These are phyloP conservation scores for Calonectria pseudoturangicola DNA, from an alignment of 2,329 filamentous ascomycete species.

Conservation along the genomic window DNA sequence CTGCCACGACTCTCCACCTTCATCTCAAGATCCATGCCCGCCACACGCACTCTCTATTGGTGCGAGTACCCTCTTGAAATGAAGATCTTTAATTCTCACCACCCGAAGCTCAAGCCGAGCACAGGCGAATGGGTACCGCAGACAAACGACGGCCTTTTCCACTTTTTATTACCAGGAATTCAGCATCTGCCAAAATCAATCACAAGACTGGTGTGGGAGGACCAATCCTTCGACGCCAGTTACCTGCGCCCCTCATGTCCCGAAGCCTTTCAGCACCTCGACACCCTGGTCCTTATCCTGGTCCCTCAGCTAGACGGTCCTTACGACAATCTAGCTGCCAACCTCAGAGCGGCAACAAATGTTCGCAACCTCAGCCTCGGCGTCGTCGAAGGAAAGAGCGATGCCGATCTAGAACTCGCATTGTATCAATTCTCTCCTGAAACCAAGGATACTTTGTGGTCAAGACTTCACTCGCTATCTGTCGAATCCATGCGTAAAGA, in stretches of 20 bases:
- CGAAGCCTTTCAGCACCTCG: background rate
- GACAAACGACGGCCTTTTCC: conserved; percentile 14
- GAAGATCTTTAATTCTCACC: conserved; percentile 4
- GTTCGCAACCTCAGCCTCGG: conserved; percentile 12
- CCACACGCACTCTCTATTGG: background rate
- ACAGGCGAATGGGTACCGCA: background rate
- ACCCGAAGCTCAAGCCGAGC: background rate
- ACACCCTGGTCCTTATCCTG: conserved; percentile 2
- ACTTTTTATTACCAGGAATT: conserved; percentile 7
- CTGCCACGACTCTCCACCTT: conserved; percentile 3
- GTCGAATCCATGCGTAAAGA: background rate
- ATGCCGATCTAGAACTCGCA: background rate
- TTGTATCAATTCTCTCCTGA: background rate
- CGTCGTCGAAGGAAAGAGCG: background rate
- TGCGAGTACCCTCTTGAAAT: conserved; percentile 6
- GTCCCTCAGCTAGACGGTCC: background rate
- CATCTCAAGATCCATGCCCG: conserved; percentile 16
- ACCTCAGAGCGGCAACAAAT: conserved; percentile 7
- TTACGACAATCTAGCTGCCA: background rate
- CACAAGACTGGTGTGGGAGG: conserved; percentile 20
- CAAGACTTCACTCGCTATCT: background rate
- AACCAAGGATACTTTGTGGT: background rate
- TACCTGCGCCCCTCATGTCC: background rate
- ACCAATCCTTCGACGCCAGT: background rate
- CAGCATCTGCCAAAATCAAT: background rate